Base-by-base conservation (phyloP, 129 eudicot species). In the Escallonia herrerae region DNA sequence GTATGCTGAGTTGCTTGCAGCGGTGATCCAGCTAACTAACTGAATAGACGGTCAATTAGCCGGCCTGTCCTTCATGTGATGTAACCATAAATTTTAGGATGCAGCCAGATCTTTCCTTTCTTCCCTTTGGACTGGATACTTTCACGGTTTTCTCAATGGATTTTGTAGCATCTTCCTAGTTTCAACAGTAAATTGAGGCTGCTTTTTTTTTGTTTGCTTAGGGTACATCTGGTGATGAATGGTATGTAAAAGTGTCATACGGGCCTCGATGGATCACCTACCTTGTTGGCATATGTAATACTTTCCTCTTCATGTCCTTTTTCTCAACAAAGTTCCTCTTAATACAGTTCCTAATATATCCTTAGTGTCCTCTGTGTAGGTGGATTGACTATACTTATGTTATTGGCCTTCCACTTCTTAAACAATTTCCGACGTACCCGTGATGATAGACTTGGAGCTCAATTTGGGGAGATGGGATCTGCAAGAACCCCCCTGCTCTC, bases 201-300 rank as follows among this genome's bases (percentile, higher is more conserved):
- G 9, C 7, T 43, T 60, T 2, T 55, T 12, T 58, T 58, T 58
- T 38, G 37, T 58, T 38, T 49, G 8, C 38, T 15, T 22, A 82
- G 87, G 83, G 78, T 66, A n/a, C 22, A 6, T 47, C 56, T 4
- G 41, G 51, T 14, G 60, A 64, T 15, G 59, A 63, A 63, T 71
- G 67, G 63, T n/a, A 59, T 59, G 81, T 82, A 4, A 72, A 75
- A 71, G 61, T 82, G 48, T 82, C 87, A 13, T 82, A 78, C 48
- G 81, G 74, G 45, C 83, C 87, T 11, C 78, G 83, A 7, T 74
- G 83, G 83, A 62, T 74, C 53, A 67, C 79, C 58, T 82, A 78
- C 49, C 4, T 82, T 57, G 53, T 64, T 58, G 81, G 83, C 33
- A 45, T 62, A 74, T 79, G 87, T 82, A 62, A 22, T 53, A n/a